Percentiles rank a stretch among this genome's conserved stretches.
Conservation (phyloP, 2,329 filamentous ascomycete species). For the Cercospora sojina region DNA sequence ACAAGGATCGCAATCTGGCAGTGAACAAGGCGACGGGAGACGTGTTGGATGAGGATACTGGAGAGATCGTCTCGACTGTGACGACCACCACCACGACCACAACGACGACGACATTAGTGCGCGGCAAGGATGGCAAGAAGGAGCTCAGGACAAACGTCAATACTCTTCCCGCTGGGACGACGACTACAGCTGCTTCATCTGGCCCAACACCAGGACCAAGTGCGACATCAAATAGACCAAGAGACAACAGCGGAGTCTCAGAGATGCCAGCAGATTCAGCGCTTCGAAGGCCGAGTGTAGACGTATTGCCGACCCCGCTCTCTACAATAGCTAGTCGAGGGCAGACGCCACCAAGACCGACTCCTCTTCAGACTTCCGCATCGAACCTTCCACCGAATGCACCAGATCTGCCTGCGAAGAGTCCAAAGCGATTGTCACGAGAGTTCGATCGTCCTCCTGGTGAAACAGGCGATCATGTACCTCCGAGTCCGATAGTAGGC, state of each 20-base stretch:
- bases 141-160: constrained; percentile 24
- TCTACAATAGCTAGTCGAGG: constrained; percentile 1
- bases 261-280: constrained; percentile 29
- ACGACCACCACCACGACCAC: constrained; percentile 38
- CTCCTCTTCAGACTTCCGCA: constrained; percentile 3
- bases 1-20: constrained; percentile 29
- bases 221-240: neutral
- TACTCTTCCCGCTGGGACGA: constrained; percentile 16
- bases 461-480: constrained; percentile 13
- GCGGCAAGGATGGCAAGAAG: constrained; percentile 26
- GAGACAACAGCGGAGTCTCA: constrained; percentile 23
- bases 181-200: constrained; percentile 9
- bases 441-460: constrained; percentile 10
- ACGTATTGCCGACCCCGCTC: constrained; percentile 4
- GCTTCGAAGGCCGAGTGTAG: constrained; percentile 7
- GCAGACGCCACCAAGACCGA: constrained; percentile 11
- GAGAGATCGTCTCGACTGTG: constrained; percentile 33
- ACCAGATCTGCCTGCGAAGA: constrained; percentile 14
- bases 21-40: constrained; percentile 34
- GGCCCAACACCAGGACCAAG: neutral
- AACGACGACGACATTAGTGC: constrained; percentile 29
- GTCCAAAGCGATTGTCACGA: constrained; percentile 16
- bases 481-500: constrained; percentile 17
- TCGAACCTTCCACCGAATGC: neutral
- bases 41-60: constrained; percentile 35